phyloP scores from a whole-genome alignment of 176 grass and related monocot species.

The Oryza nivara region DNA sequence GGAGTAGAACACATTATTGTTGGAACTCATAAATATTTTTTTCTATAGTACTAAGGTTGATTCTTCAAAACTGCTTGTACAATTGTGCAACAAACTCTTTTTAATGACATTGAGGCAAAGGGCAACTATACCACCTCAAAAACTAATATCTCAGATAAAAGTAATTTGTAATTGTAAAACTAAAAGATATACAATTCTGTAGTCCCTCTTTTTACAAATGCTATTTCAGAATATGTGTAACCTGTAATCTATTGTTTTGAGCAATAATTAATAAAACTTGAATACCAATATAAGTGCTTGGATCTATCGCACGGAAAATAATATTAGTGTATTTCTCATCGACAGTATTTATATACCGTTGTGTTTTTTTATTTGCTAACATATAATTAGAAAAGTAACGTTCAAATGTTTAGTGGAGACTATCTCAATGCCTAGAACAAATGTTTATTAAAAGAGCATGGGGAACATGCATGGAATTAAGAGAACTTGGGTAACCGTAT shows the following conservation, averaged over 20 bases:
- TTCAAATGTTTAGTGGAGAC: background rate
- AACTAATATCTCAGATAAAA: background rate
- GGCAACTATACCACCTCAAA: too few species aligned
- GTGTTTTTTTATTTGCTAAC: background rate
- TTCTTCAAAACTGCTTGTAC: background rate
- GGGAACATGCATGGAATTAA: conserved; percentile 17
- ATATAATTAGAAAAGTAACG: background rate
- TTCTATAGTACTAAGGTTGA: conserved; percentile 1
- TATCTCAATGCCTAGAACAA: background rate
- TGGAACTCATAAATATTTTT: background rate
- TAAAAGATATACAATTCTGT: background rate
- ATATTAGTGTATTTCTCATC: background rate
- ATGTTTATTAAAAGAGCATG: background rate
- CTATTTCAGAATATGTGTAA: background rate
- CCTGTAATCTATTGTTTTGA: background rate
- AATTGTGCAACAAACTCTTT: background rate
- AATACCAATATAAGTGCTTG: background rate
- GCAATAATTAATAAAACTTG: background rate
- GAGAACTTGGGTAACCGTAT: background rate
- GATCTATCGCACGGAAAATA: background rate
- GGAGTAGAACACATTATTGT: background rate
- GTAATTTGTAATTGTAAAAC: background rate
- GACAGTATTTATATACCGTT: background rate
- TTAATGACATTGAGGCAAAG: background rate
- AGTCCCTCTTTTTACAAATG: background rate